These are phyloP conservation scores for Cyberlindnera subsufficiens DNA, from an alignment of 805 yeast genomes.

Conservation along the genomic window DNA sequence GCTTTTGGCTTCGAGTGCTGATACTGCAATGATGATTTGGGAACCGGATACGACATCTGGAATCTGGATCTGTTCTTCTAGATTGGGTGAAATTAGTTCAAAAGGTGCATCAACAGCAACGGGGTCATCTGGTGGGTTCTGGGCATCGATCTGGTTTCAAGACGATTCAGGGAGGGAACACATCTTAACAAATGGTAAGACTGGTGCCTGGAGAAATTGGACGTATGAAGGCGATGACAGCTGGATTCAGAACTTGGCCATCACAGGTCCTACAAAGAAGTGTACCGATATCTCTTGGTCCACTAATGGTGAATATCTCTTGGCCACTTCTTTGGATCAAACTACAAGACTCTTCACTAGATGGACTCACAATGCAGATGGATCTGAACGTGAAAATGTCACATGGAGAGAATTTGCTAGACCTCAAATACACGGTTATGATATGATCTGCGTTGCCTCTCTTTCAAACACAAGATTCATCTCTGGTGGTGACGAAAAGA, in stretches of 20 bases:
- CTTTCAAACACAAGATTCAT: conserved; percentile 61
- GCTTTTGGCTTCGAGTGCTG: conserved; percentile 83
- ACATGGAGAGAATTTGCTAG: conserved; percentile 92
- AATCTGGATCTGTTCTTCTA: conserved; percentile 75
- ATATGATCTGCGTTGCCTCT: conserved; percentile 76
- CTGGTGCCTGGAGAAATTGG: conserved; percentile 92
- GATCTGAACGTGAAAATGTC: conserved; percentile 20
- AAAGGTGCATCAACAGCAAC: conserved; percentile 99
- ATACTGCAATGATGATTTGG: conserved; percentile 92
- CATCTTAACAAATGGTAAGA: conserved; percentile 78
- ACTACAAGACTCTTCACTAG: conserved; percentile 81
- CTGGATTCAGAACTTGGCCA: conserved; percentile 46
- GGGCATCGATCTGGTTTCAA: conserved; percentile 66
- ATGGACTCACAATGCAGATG: conserved; percentile 38
- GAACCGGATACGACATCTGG: conserved; percentile 82
- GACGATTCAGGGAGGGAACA: conserved; percentile 33
- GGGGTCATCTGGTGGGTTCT: conserved; percentile 80
- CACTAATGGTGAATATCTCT: conserved; percentile 54
- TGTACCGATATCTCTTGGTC: conserved; percentile 82
- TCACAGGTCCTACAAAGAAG: conserved; percentile 71
- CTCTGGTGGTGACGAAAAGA: conserved; percentile 95
- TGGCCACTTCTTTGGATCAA: conserved; percentile 85
- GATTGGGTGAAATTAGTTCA: conserved; percentile 88
- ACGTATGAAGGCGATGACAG: conserved; percentile 26
- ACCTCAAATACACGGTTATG: conserved; percentile 98